phyloP scores from a whole-genome alignment of 805 yeast genomes.

The Millerozyma acaciae region DNA sequence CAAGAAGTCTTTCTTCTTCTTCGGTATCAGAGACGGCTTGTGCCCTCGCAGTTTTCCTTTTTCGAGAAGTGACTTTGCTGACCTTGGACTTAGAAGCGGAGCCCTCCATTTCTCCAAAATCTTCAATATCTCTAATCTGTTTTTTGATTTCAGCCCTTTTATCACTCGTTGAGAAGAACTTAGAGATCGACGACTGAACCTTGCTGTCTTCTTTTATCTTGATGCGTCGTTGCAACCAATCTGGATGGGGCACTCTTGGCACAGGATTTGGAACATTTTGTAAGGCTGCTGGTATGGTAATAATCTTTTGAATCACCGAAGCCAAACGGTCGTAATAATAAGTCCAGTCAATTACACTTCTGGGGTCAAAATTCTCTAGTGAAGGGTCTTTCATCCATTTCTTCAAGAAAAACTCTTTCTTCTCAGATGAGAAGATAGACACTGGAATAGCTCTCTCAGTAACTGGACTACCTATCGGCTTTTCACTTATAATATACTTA shows the following conservation, averaged over 20 bases:
- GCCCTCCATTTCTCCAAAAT: slow-evolving; percentile 44
- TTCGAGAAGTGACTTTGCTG: slow-evolving; percentile 46
- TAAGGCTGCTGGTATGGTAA: slow-evolving; percentile 95
- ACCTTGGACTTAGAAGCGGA: slow-evolving; percentile 28
- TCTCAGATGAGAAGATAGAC: slow-evolving; percentile 88
- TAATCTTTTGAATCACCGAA: slow-evolving; percentile 89
- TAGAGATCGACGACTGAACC: slow-evolving; percentile 64
- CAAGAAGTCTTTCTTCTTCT: slow-evolving; percentile 49
- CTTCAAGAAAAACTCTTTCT: slow-evolving; percentile 69
- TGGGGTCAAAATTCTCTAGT: slow-evolving; percentile 77
- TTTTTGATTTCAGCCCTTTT: slow-evolving; percentile 37
- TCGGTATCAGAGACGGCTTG: slow-evolving; percentile 18
- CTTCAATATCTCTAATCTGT: slow-evolving; percentile 68
- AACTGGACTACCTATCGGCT: slow-evolving; percentile 82
- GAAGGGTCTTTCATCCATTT: slow-evolving; percentile 85
- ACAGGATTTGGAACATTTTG: slow-evolving; percentile 89
- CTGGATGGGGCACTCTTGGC: slow-evolving; percentile 91
- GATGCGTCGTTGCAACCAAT: slow-evolving; percentile 76
- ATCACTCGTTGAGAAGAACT: slow-evolving; percentile 50
- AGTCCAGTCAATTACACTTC: slow-evolving; percentile 88
- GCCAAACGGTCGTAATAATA: slow-evolving; percentile 89
- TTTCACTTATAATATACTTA: slow-evolving; percentile 82
- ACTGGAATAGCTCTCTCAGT: slow-evolving; percentile 97
- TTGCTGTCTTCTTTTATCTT: slow-evolving; percentile 56
- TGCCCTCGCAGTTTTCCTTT: slow-evolving; percentile 34